These are phyloP conservation scores for Emergomyces pasteurianus DNA, from an alignment of 2,329 filamentous ascomycete genomes.

Conservation along the genomic window DNA sequence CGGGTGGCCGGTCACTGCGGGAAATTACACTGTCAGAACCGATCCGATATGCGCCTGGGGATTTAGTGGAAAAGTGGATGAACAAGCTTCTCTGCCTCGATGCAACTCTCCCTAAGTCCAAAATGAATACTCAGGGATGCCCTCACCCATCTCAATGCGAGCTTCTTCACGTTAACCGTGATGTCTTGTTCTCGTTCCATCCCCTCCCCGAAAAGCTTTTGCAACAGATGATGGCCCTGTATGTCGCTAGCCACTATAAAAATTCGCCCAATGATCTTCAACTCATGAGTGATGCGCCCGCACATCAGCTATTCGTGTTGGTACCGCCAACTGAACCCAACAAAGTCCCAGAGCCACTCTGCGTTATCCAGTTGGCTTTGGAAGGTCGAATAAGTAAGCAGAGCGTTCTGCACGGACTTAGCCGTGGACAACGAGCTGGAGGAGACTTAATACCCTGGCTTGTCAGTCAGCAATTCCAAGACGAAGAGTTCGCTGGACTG, in stretches of 20 bases:
- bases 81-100: constrained; percentile 90
- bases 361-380: constrained; percentile 84
- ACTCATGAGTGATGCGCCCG: constrained; percentile 93
- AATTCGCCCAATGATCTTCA: constrained; percentile 98
- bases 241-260: constrained; percentile 96
- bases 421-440: constrained; percentile 74
- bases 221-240: constrained; percentile 95
- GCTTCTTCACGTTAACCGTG: constrained; percentile 85
- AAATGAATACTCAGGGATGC: constrained; percentile 60
- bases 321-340: constrained; percentile 70
- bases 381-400: constrained; percentile 91
- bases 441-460: constrained; percentile 97
- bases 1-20: constrained; percentile 65
- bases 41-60: constrained; percentile 84
- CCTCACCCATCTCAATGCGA: constrained; percentile 88
- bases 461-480: constrained; percentile 94
- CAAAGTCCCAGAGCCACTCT: constrained; percentile 80
- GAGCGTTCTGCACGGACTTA: constrained; percentile 81
- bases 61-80: constrained; percentile 90
- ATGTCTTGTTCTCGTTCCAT: constrained; percentile 96
- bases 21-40: constrained; percentile 91
- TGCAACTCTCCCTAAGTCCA: constrained; percentile 72
- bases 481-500: constrained; percentile 86
- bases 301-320: constrained; percentile 90
- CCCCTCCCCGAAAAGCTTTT: constrained; percentile 93